Base-by-base conservation (phyloP, 108 stramenopile species). In the Parietichytrium sp. region DNA sequence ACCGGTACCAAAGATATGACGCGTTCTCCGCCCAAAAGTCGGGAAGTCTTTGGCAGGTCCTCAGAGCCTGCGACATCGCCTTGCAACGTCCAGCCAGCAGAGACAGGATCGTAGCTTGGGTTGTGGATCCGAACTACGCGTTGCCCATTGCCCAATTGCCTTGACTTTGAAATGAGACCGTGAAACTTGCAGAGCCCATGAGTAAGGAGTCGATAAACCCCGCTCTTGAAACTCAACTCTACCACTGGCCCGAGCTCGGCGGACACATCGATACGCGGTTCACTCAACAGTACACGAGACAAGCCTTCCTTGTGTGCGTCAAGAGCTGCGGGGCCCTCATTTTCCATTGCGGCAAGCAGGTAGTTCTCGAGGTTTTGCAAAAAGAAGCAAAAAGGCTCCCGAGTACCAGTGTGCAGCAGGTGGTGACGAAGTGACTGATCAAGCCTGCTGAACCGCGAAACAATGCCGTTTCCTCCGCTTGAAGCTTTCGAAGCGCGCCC, bases 171-270 rank as follows among this genome's bases (percentile, higher is more conserved):
- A 6, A 10, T 6, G 20, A 72, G 42, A 1, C 61, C 61, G 45
- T 72, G 61, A 25, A 72, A 72, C 61, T 72, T 33, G 20, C 61
- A 72, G 2, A 72, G 42, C 10, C 61, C 61, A 27, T 72, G 61
- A 33, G 61, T 72, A 8, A 72, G 20, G 6, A 72, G 20, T 6
- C 61, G 6, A 45, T 72, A 42, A 15, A 72, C 15, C 6, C 61
- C 61, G 10, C 38, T 72, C 61, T 72, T 72, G 61, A 72, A 72
- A 42, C 13, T 42, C 29, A 72, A 27, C 33, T 72, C 61, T 16
- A 72, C 33, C 15, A 42, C 61, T 23, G 20, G 23, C 29, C 61
- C 20, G 33, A 10, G 38, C 6, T 10, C 8, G 38, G 33, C 13
- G 20, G 2, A 1, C 25, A 45, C 61, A 0, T 45, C 42, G 3